phyloP scores from a whole-genome alignment of 495 filamentous ascomycete genomes.

The Penicillium pancosmium region DNA sequence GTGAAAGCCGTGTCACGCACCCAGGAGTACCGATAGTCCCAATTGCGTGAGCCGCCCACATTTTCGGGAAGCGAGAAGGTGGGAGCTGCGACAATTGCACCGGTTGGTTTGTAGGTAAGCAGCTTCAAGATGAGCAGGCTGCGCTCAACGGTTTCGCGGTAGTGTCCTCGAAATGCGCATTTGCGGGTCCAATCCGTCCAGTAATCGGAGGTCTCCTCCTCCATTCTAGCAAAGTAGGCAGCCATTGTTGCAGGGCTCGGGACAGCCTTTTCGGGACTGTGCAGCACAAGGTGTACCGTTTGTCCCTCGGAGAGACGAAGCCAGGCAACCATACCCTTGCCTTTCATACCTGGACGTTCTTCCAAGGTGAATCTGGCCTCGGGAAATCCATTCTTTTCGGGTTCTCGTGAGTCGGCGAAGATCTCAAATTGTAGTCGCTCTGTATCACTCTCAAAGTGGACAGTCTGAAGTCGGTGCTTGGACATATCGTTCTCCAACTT shows the following conservation, averaged over 20 bases:
- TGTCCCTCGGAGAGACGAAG: constrained; percentile 65
- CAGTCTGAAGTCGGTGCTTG: constrained; percentile 55
- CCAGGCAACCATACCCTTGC: constrained; percentile 60
- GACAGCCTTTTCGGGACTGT: constrained; percentile 43
- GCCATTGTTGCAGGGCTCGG: constrained; percentile 54
- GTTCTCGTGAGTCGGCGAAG: constrained; percentile 59
- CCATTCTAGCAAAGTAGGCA: constrained; percentile 56
- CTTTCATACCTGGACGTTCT: constrained; percentile 50
- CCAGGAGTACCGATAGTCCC: constrained; percentile 79
- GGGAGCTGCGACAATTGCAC: constrained; percentile 57
- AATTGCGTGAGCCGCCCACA: constrained; percentile 71
- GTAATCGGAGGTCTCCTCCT: constrained; percentile 65
- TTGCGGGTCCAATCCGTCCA: constrained; percentile 74
- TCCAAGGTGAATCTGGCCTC: constrained; percentile 54
- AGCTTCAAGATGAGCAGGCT: constrained; percentile 73
- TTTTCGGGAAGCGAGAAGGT: constrained; percentile 73
- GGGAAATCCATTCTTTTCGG: constrained; percentile 48
- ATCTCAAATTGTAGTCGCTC: constrained; percentile 66
- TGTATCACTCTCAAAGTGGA: constrained; percentile 60
- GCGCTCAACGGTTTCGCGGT: constrained; percentile 66
- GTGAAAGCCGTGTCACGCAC: constrained; percentile 75
- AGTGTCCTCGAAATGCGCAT: constrained; percentile 69
- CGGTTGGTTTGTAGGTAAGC: constrained; percentile 66
- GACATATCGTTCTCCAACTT: constrained; percentile 33
- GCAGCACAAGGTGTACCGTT: constrained; percentile 65